Base-by-base conservation (phyloP, 2,329 filamentous ascomycete genomes). In the Myriosclerotinia scirpicola region DNA sequence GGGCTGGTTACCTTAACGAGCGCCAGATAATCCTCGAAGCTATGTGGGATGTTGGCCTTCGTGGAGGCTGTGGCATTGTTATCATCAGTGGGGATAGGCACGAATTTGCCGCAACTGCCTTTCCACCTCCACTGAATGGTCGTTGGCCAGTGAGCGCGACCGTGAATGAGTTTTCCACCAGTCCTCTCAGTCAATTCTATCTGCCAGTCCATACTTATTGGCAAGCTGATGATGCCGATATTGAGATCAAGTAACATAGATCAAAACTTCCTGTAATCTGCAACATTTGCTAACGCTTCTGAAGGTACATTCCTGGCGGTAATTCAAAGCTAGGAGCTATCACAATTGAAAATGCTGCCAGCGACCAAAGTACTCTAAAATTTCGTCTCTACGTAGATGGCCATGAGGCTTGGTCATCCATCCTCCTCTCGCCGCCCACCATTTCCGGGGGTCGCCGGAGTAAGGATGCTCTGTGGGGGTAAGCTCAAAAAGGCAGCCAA, bases 121-220 rank as follows among this genome's bases (percentile, higher is more conserved):
- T 90, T 79, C 89, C 83, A 20, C 87, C 84, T n/a, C 86, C 82
- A 69, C 81, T 72, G 63, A 83, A 80, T 69, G 85, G 86, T 59
- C 85, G 78, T 63, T 92, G 89, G 88, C 82, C 86, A 0, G 79
- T 86, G 59, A 83, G 79, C 53, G 85, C 87, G 1, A 83, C 88
- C 0, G 90, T 96, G 0, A 90, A 96, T 73, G 95, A 99, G 77
- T 98, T 97, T 78, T 95, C 91, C 34, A 93, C 90, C 0, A 95
- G 91, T 65, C 95, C 95, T 0, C 77, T 99, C 62, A 96, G 89
- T 76, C 96, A 98, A 83, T 99, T 99, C 76, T 97, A 95, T 72
- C 85, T 95, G 5, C 95, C 95, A 0, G 80, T 94, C 34, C 84
- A 89, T 2, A 94, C 92, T 0, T 99, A 98, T 78, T 83, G 82